Evolutionary conservation across 2,329 filamentous ascomycete species (phyloP), one percentile per base, ranked within the genome.

Genomic region (Hypoxylon sp.): DNA sequence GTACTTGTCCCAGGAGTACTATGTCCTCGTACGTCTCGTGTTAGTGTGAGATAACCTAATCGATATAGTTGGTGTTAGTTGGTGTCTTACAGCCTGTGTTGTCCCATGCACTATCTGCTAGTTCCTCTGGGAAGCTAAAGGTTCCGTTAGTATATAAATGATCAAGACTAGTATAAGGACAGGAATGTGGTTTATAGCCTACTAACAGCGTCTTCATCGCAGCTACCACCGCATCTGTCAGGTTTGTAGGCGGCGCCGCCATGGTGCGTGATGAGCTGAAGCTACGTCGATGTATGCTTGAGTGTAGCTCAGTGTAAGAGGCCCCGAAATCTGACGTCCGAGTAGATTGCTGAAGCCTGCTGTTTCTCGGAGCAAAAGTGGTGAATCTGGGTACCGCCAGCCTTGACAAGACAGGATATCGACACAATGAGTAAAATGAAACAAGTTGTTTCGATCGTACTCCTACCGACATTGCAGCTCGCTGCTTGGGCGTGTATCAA

Each of bases 41-140:
- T n/a, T 33, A 40, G 31, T 35, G 7, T 6, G 29, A 15, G 11
- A 26, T 15, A 29, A n/a, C 33, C 20, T 15, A 9, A 0, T 6
- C 3, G 1, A 27, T n/a, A n/a, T n/a, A 23, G 21, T 48, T 15
- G 42, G 18, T 29, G 31, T n/a, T 2, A 24, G 17, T 17, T 15
- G n/a, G 26, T 60, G 42, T 38, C 68, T 61, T 58, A 73, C 71
- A 64, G 53, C 95, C 95, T n/a, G 96, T 97, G 71, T 99, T 99
- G 74, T 99, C 95, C 83, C 93, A 99, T 64, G 89, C 87, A 67
- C 88, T 88, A 72, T 98, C 95, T 8, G 95, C 95, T 37, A 97
- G 81, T 58, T 87, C 86, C 72, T 96, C 91, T 0, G 95, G 95
- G 72, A 97, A 99, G 58, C 92, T 95, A 46, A 62, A 17, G 56